Conservation (phyloP, 345 rosid species). For the Populus deltoides region DNA sequence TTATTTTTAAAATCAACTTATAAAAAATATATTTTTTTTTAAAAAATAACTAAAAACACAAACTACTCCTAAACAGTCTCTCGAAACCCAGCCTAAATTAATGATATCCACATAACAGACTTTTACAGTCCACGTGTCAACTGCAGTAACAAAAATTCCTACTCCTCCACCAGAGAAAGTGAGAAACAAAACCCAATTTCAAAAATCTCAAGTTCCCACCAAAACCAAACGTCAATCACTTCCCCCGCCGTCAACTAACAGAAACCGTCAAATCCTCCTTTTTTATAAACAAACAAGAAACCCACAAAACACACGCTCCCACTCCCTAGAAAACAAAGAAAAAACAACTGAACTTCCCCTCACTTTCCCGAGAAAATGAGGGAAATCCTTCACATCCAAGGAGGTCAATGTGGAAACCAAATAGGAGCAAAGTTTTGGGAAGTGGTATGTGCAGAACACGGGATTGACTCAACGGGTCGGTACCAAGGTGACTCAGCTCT, state of each 20-base stretch:
- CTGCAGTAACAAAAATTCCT: not conserved
- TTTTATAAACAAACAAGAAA: not conserved
- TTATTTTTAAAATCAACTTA: too few relatives aligned
- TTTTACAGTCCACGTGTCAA: not conserved
- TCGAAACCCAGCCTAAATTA: too few relatives aligned
- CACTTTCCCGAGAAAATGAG: conserved; percentile 47
- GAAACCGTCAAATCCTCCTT: conserved; percentile 12
- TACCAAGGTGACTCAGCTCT: conserved; percentile 61
- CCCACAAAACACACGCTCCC: not conserved
- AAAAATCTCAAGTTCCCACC: conserved; percentile 25
- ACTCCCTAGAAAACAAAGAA: not conserved
- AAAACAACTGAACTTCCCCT: not conserved
- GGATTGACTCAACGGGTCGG: conserved; percentile 76
- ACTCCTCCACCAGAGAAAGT: not conserved
- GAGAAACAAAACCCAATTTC: conserved; percentile 26
- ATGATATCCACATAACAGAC: not conserved
- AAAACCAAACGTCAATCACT: conserved; percentile 13
- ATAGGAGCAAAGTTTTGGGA: conserved; percentile 86
- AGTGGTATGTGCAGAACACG: conserved; percentile 76
- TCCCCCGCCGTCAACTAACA: conserved; percentile 5
- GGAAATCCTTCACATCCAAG: conserved; percentile 76
- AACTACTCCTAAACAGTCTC: too few relatives aligned
- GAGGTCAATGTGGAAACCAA: conserved; percentile 79
- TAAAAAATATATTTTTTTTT: too few relatives aligned
- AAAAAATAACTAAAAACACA: too few relatives aligned